A percentile compares a stretch with the other conserved stretches of the same genome.
These are phyloP conservation scores for Geotrichum citri-aurantii DNA, from an alignment of 1,139 yeast genomes.

Conservation along the genomic window DNA sequence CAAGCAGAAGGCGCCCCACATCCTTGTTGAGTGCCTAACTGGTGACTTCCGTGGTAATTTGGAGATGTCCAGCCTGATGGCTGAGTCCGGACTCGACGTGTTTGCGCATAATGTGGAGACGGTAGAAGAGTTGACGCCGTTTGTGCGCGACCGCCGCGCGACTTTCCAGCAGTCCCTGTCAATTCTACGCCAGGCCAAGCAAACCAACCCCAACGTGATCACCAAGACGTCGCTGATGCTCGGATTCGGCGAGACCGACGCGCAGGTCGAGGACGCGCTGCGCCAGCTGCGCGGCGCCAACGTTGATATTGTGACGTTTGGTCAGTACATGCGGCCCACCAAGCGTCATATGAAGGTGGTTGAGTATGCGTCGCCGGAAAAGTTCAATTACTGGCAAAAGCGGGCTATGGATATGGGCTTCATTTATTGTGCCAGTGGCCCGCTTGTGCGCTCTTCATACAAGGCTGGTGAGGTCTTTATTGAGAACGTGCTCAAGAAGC, in stretches of 20 bases:
- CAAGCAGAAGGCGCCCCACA: conserved; percentile 84
- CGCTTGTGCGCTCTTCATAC: conserved; percentile 91
- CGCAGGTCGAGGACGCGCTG: conserved; percentile 71
- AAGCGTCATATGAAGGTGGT: conserved; percentile 98
- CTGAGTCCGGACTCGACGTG: conserved; percentile 84
- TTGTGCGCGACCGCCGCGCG: conserved; percentile 93
- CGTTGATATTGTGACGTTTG: conserved; percentile 96
- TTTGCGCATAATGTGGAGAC: conserved; percentile 97
- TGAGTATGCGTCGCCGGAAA: conserved; percentile 90
- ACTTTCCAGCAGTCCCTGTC: conserved; percentile 82
- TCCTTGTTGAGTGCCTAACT: conserved; percentile 84
- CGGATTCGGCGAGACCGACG: conserved; percentile 95
- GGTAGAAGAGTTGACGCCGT: conserved; percentile 91
- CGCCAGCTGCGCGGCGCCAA: conserved; percentile 64
- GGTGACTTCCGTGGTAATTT: conserved; percentile 95
- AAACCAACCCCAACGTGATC: conserved; percentile 63
- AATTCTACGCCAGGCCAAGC: conserved; percentile 76
- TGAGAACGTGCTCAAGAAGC: conserved; percentile 83
- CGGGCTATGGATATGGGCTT: conserved; percentile 87
- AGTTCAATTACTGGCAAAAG: conserved; percentile 89
- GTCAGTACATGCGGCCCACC: conserved; percentile 99
- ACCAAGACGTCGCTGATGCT: conserved; percentile 96
- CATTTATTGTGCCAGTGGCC: conserved; percentile 95
- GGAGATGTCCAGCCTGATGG: conserved; percentile 72
- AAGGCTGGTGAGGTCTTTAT: conserved; percentile 98